phyloP scores from a whole-genome alignment of 257 asterid species.

The Solanum neorickii region DNA sequence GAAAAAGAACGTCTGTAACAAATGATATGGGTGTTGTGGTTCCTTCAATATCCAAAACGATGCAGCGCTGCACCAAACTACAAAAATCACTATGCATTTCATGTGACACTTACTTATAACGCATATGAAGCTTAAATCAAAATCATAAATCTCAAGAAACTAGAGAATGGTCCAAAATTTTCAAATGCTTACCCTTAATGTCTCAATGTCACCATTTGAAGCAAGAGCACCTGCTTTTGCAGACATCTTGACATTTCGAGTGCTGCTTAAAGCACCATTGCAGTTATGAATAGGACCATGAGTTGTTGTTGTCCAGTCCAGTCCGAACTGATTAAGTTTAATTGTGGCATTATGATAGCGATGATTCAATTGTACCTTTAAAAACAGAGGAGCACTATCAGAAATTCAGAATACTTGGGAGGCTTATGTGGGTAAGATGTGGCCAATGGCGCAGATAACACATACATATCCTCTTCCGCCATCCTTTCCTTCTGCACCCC shows the following conservation, averaged over 20 bases:
- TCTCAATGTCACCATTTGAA: slow-evolving; percentile 25
- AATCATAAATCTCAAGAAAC: background rate
- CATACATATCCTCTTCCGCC: slow-evolving; percentile 90
- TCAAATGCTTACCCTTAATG: slow-evolving; percentile 38
- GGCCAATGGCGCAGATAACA: slow-evolving; percentile 53
- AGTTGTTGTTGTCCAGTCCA: slow-evolving; percentile 72
- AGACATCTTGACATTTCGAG: slow-evolving; percentile 13
- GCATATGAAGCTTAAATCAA: background rate
- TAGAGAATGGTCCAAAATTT: background rate
- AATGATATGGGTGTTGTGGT: slow-evolving; percentile 95
- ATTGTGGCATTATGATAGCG: slow-evolving; percentile 55
- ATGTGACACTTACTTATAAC: background rate
- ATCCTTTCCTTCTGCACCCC: slow-evolving; percentile 99
- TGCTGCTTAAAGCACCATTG: slow-evolving; percentile 17
- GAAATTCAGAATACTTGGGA: slow-evolving; percentile 53
- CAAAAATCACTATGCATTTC: background rate
- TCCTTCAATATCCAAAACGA: slow-evolving; percentile 96
- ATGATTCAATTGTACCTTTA: slow-evolving; percentile 50
- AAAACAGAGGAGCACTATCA: slow-evolving; percentile 83
- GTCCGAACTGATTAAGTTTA: slow-evolving; percentile 80
- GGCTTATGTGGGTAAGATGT: slow-evolving; percentile 85
- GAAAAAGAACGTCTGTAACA: slow-evolving; percentile 82
- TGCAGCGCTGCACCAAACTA: slow-evolving; percentile 49
- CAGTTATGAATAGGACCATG: slow-evolving; percentile 50
- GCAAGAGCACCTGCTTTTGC: slow-evolving; percentile 9